phyloP scores from a whole-genome alignment of 1,284 basidiomycete species.

The Sanghuangporus sanghuang region DNA sequence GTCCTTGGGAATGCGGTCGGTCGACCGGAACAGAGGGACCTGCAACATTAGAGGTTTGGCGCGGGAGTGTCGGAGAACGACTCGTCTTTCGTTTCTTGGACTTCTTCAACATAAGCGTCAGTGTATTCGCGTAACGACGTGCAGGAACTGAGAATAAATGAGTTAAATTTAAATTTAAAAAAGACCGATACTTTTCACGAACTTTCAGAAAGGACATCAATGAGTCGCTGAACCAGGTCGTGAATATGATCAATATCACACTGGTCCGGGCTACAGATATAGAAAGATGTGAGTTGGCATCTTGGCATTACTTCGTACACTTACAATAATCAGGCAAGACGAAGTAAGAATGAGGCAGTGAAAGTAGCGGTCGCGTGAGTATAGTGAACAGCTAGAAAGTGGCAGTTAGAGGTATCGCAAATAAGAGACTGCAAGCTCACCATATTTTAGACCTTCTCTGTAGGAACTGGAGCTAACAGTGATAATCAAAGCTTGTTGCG shows the following conservation, averaged over 20 bases:
- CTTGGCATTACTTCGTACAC: slow-evolving; percentile 24
- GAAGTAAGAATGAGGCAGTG: slow-evolving; percentile 82
- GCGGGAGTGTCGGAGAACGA: slow-evolving; percentile 51
- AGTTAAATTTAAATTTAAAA: no score
- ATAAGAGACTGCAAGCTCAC: slow-evolving; percentile 33
- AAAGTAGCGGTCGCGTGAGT: slow-evolving; percentile 92
- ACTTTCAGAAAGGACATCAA: slow-evolving; percentile 74
- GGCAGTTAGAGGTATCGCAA: slow-evolving; percentile 17
- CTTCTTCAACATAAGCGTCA: slow-evolving; percentile 82
- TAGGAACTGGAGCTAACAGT: slow-evolving; percentile 77
- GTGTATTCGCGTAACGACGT: slow-evolving; percentile 81
- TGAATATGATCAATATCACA: slow-evolving; percentile 75
- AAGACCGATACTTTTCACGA: slow-evolving; percentile 19
- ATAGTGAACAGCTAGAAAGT: slow-evolving; percentile 70
- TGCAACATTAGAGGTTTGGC: slow-evolving; percentile 23
- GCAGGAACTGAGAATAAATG: slow-evolving; percentile 76
- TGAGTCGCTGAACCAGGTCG: slow-evolving; percentile 73
- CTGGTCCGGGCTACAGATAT: slow-evolving; percentile 65
- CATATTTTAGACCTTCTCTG: slow-evolving; percentile 86
- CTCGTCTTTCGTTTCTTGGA: slow-evolving; percentile 53
- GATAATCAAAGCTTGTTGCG: slow-evolving; percentile 63
- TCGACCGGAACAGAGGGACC: slow-evolving; percentile 21
- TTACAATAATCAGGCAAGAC: slow-evolving; percentile 81
- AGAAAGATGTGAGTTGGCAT: no score
- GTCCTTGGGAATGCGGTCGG: slow-evolving; percentile 30